Conservation (phyloP, 2,329 filamentous ascomycete genomes). For the Fusarium stilboides region DNA sequence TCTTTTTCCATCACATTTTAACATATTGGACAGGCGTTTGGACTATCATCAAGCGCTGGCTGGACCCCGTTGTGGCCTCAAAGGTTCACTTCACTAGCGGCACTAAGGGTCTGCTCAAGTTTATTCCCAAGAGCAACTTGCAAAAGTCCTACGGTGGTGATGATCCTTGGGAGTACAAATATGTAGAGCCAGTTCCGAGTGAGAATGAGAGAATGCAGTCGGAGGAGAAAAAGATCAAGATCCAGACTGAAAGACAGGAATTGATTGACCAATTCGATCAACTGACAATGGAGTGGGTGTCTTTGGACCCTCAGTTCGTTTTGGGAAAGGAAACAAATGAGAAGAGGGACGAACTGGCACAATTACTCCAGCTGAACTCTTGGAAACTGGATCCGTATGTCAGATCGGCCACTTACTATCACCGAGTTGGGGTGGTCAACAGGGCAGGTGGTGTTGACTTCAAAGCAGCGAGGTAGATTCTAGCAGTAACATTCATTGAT, state of each 20-base stretch:
- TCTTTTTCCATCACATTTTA: background rate
- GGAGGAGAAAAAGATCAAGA: conserved; percentile 58
- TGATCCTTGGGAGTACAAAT: conserved; percentile 76
- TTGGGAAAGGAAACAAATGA: conserved; percentile 7
- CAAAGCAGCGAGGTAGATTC: conserved; percentile 36
- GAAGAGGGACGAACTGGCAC: conserved; percentile 65
- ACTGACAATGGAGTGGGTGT: conserved; percentile 36
- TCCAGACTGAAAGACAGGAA: conserved; percentile 66
- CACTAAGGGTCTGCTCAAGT: conserved; percentile 72
- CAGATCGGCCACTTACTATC: conserved; percentile 61
- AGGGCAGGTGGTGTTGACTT: conserved; percentile 38
- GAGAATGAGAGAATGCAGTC: conserved; percentile 68
- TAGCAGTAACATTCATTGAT: background rate
- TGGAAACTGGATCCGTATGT: conserved; percentile 80
- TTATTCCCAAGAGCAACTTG: conserved; percentile 69
- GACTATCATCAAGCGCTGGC: conserved; percentile 81
- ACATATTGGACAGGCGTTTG: conserved; percentile 52
- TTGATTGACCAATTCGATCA: conserved; percentile 70
- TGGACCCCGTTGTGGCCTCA: conserved; percentile 80
- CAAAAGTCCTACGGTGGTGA: conserved; percentile 76
- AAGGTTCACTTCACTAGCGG: conserved; percentile 81
- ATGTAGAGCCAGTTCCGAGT: conserved; percentile 70
- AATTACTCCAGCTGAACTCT: conserved; percentile 72
- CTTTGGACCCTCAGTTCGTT: background rate
- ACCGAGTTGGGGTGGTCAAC: conserved; percentile 38